These are phyloP conservation scores for Babesia bigemina DNA, from an alignment of 169 alveolate species.

Conservation along the genomic window DNA sequence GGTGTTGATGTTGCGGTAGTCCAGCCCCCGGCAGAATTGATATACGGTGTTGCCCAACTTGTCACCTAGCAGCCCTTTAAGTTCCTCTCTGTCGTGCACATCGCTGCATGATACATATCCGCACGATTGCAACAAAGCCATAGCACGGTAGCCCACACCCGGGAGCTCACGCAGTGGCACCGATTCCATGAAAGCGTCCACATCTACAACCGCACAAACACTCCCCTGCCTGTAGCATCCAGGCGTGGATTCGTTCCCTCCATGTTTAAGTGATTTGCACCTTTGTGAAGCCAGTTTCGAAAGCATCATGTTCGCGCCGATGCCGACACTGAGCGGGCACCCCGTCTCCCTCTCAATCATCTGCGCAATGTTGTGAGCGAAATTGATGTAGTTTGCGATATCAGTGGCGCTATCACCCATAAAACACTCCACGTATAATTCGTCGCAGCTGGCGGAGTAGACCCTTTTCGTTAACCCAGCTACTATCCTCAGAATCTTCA, in stretches of 20 bases:
- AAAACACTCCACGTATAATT: slow-evolving; percentile 34
- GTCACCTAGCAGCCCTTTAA: slow-evolving; percentile 35
- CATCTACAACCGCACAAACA: slow-evolving; percentile 39
- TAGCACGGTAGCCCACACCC: slow-evolving; percentile 42
- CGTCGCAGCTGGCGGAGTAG: slow-evolving; percentile 46
- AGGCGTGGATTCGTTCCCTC: neutral
- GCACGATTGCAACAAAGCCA: slow-evolving; percentile 15
- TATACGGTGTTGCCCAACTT: slow-evolving; percentile 38
- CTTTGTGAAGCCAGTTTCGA: slow-evolving; percentile 50
- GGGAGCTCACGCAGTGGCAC: slow-evolving; percentile 48
- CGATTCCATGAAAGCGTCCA: slow-evolving; percentile 26
- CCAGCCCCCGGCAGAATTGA: slow-evolving; percentile 38
- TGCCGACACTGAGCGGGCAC: slow-evolving; percentile 35
- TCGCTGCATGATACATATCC: slow-evolving; percentile 36
- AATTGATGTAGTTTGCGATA: neutral
- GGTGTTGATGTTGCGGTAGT: slow-evolving; percentile 40
- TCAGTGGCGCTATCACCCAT: neutral
- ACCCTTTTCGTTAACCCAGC: slow-evolving; percentile 9
- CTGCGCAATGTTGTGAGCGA: slow-evolving; percentile 29
- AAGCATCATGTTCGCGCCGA: slow-evolving; percentile 53
- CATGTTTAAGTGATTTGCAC: slow-evolving; percentile 31
- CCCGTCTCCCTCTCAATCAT: slow-evolving; percentile 24
- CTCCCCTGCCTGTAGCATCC: slow-evolving; percentile 5
- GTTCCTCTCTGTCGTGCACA: slow-evolving; percentile 23
- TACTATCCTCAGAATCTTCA: slow-evolving; percentile 28